Evolutionary conservation across 2,329 filamentous ascomycete species (phyloP).

Genomic region (Diaporthe citriasiana): DNA sequence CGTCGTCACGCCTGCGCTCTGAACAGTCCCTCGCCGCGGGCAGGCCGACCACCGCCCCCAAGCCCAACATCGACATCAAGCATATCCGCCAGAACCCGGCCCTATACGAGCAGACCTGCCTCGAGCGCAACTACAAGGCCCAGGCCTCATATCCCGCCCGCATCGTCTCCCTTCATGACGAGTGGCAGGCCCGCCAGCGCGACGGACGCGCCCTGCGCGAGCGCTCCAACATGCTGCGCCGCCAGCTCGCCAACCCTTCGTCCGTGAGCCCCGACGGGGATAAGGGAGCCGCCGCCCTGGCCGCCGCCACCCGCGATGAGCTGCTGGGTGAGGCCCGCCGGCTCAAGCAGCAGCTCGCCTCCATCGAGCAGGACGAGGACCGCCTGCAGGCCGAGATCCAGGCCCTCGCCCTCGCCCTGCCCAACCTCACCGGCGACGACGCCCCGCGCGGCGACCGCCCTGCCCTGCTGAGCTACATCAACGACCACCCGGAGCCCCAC

Average conservation of each 20-base stretch:
- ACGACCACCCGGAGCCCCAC: conserved; percentile 70
- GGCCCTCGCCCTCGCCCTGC: conserved; percentile 80
- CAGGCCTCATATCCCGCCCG: conserved; percentile 68
- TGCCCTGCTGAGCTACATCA: conserved; percentile 81
- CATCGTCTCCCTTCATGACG: conserved; percentile 69
- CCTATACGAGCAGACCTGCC: conserved; percentile 85
- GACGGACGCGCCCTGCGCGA: conserved; percentile 74
- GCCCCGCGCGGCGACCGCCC: conserved; percentile 81
- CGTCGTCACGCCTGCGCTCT: conserved; percentile 36
- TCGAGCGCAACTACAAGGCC: conserved; percentile 83
- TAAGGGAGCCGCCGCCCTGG: conserved; percentile 50
- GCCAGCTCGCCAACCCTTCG: conserved; percentile 67
- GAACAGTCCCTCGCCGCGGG: conserved; percentile 39
- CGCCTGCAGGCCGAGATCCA: conserved; percentile 76
- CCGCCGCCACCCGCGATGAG: conserved; percentile 58
- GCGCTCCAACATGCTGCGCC: conserved; percentile 75
- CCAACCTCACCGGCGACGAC: conserved; percentile 84
- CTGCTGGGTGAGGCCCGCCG: conserved; percentile 74
- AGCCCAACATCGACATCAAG: conserved; percentile 84
- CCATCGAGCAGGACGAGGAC: conserved; percentile 74
- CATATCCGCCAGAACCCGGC: conserved; percentile 89
- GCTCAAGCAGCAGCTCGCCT: conserved; percentile 73
- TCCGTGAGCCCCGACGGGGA: conserved; percentile 61
- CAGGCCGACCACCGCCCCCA: conserved; percentile 81
- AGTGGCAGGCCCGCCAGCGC: conserved; percentile 72